Percentiles rank a stretch among this genome's conserved stretches.
Evolutionary conservation across 768 basidiomycete species (phyloP).

Genomic region (Pleurotus cornucopiae): DNA sequence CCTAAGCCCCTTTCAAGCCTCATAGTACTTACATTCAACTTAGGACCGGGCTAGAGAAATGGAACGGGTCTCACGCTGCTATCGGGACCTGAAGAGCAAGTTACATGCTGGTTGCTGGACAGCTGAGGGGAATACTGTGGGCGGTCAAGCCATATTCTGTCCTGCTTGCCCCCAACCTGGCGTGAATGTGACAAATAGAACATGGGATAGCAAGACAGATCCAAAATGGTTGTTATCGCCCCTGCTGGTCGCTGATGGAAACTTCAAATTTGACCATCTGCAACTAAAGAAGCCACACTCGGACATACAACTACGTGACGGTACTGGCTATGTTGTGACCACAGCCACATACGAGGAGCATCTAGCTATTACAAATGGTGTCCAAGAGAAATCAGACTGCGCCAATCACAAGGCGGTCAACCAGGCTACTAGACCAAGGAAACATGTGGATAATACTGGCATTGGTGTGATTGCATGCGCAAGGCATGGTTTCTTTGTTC

Average conservation of each 20-base stretch:
- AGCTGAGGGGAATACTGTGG: background rate
- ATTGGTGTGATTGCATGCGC: conserved; percentile 26
- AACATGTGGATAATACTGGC: conserved; percentile 20
- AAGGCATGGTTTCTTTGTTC: conserved; percentile 25
- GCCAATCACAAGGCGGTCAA: conserved; percentile 14
- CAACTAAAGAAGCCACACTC: background rate
- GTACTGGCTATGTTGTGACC: background rate
- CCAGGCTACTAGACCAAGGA: conserved; percentile 8
- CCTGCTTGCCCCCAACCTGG: conserved; percentile 15
- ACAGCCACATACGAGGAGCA: background rate
- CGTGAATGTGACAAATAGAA: background rate
- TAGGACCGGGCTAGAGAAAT: background rate
- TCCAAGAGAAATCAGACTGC: background rate
- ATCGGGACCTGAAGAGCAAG: conserved; percentile 5
- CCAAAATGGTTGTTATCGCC: background rate
- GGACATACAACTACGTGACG: background rate
- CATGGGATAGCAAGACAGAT: background rate
- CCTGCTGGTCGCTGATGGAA: conserved; percentile 9
- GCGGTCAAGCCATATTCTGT: conserved; percentile 8
- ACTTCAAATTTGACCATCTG: conserved; percentile 13
- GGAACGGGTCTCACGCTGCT: background rate
- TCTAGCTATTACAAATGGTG: background rate
- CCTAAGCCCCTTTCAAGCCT: background rate
- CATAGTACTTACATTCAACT: background rate
- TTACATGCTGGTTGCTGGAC: background rate